Base-by-base conservation (phyloP, 2,329 filamentous ascomycete species). In the Aspergillus bombycis region DNA sequence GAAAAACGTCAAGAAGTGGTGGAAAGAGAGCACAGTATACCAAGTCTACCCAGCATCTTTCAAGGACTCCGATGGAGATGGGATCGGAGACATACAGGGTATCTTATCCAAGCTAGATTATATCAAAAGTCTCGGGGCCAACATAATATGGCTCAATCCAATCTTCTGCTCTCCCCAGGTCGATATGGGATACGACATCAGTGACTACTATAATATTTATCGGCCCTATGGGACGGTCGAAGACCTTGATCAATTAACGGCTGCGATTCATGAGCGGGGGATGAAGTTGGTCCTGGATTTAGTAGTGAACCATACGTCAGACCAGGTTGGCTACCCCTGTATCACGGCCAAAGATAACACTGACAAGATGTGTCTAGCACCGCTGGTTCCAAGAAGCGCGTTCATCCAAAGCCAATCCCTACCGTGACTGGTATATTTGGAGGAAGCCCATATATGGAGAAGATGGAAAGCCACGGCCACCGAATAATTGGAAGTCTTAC, bases 291-390 rank as follows among this genome's bases (percentile, higher is more conserved):
- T 93, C 62, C 83, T 93, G 58, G 90, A 93, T 71, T 81, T 93
- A 2, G 91, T 93, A 2, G 84, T 93, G 65, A 94, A 93, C 69
- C 91, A 94, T 74, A 92, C 90, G 0, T 90, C 86, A 2, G 85
- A 89, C 67, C 83, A 91, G 82, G 2, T 57, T 32, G 3, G 55
- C 21, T 30, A 19, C 7, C 28, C 38, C 19, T 23, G n/a, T 92
- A 26, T 26, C n/a, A 11, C n/a, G 19, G 26, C 9, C 19, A n/a
- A 54, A 16, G 16, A 36, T 14, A 38, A 38, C 11, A n/a, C 26
- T 55, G 16, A 55, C 52, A 19, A 34, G 6, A 55, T 28, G 6
- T 12, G 16, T 21, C 19, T 2, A 55, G 52, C 52, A 55, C 12
- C 52, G 52, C 8, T 55, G 89, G 89, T 92, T 92, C 77, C 81